phyloP scores from a whole-genome alignment of 176 grass and related monocot genomes.

The Ananas comosus region DNA sequence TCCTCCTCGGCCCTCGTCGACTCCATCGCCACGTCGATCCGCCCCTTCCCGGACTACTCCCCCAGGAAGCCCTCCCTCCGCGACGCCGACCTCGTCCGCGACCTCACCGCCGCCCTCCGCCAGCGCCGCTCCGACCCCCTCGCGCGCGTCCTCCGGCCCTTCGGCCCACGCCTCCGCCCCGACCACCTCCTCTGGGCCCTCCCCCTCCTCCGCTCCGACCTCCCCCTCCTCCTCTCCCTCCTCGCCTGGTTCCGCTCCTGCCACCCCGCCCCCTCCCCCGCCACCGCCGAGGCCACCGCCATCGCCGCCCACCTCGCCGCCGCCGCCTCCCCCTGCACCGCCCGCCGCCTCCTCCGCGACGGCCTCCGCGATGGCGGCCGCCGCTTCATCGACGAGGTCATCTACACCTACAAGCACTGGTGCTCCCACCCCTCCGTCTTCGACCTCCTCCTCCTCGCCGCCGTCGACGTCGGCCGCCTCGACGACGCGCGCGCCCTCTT shows the following conservation, averaged over 20 bases:
- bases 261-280: conserved; percentile 17
- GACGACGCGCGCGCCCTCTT: conserved; percentile 33
- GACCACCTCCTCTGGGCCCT: conserved; percentile 49
- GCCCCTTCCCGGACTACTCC: conserved; percentile 40
- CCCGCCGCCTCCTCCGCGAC: conserved; percentile 25
- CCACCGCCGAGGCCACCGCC: conserved; percentile 42
- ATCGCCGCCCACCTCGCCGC: conserved; percentile 27
- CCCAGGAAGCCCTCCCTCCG: conserved; percentile 16
- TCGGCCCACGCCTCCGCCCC: conserved; percentile 31
- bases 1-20: conserved; percentile 15
- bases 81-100: conserved; percentile 40
- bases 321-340: conserved; percentile 4
- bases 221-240: conserved; percentile 31
- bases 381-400: conserved; percentile 52
- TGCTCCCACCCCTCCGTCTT: conserved; percentile 67
- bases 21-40: conserved; percentile 15
- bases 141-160: conserved; percentile 28
- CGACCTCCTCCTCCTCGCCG: conserved; percentile 59
- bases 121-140: conserved; percentile 32
- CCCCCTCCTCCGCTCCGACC: conserved; percentile 38
- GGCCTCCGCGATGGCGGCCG: conserved; percentile 36
- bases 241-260: conserved; percentile 44
- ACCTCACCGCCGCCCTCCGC: conserved; percentile 39
- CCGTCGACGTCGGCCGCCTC: conserved; percentile 33
- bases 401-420: conserved; percentile 78